phyloP scores from a whole-genome alignment of 345 rosid species.

The Eucalyptus regnans region DNA sequence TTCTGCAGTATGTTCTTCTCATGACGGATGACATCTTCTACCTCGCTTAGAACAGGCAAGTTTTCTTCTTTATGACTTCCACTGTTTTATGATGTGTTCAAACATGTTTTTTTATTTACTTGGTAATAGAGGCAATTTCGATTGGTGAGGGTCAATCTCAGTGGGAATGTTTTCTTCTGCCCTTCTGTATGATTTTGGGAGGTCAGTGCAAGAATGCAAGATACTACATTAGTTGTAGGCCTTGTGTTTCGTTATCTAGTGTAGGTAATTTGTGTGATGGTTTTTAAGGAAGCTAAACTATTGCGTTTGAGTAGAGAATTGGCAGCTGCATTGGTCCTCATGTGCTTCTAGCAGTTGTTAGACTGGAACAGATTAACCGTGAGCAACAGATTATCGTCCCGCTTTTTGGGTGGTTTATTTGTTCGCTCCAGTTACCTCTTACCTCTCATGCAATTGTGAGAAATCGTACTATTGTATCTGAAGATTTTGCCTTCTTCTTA shows the following conservation, averaged over 20 bases:
- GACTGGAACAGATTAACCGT: background rate
- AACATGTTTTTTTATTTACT: background rate
- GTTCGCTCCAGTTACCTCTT: background rate
- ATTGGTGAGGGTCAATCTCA: background rate
- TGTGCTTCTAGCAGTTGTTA: background rate
- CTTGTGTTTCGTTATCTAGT: background rate
- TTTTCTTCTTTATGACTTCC: background rate
- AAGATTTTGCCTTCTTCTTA: background rate
- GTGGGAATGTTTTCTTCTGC: background rate
- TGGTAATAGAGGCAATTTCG: background rate
- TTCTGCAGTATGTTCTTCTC: slow-evolving; percentile 54
- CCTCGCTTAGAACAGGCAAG: slow-evolving; percentile 18
- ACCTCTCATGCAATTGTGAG: background rate
- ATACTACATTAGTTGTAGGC: background rate
- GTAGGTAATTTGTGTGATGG: background rate
- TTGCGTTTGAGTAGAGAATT: background rate
- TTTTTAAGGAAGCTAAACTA: background rate
- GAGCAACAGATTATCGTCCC: background rate
- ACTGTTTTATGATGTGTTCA: background rate
- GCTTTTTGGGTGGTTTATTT: background rate
- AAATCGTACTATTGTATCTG: background rate
- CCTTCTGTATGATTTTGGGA: background rate
- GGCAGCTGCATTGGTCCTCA: background rate
- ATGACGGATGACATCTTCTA: slow-evolving; percentile 50
- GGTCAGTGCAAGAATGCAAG: background rate